A percentile compares a stretch with the other conserved stretches of the same genome.
These are phyloP conservation scores for Penicillium sclerotigenum DNA, from an alignment of 2,329 filamentous ascomycete genomes.

Conservation along the genomic window DNA sequence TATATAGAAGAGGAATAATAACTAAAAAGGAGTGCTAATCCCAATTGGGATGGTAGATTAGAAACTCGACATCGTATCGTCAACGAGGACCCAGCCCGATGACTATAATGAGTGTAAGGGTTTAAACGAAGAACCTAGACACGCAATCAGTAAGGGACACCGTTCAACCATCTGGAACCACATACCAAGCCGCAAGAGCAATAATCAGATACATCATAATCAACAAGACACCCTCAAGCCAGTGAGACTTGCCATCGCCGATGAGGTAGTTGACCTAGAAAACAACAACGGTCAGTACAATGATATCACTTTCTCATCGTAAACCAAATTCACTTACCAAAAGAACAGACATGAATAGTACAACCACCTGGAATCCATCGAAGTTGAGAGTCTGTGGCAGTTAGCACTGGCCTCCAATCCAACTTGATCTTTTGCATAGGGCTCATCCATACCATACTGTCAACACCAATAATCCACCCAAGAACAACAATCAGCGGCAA, in stretches of 20 bases:
- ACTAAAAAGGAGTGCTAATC: background rate
- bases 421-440: background rate
- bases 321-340: constrained; percentile 31
- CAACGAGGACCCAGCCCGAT: background rate
- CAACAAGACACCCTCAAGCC: constrained; percentile 60
- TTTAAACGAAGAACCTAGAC: constrained; percentile 6
- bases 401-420: constrained; percentile 9
- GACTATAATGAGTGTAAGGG: background rate
- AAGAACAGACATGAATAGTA: constrained; percentile 56
- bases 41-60: background rate
- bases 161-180: background rate
- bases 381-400: constrained; percentile 64
- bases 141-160: background rate
- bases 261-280: constrained; percentile 61
- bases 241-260: constrained; percentile 57
- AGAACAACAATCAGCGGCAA: constrained; percentile 60
- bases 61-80: background rate
- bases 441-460: constrained; percentile 51
- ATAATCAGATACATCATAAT: constrained; percentile 62
- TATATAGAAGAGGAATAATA: background rate
- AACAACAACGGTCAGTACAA: constrained; percentile 9
- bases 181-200: constrained; percentile 56
- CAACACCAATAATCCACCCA: constrained; percentile 58
- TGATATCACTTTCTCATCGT: background rate
- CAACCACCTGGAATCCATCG: constrained; percentile 79